Evolutionary conservation across 83 land plant genomes (phyloP).

Genomic region (Picea engelmannii): DNA sequence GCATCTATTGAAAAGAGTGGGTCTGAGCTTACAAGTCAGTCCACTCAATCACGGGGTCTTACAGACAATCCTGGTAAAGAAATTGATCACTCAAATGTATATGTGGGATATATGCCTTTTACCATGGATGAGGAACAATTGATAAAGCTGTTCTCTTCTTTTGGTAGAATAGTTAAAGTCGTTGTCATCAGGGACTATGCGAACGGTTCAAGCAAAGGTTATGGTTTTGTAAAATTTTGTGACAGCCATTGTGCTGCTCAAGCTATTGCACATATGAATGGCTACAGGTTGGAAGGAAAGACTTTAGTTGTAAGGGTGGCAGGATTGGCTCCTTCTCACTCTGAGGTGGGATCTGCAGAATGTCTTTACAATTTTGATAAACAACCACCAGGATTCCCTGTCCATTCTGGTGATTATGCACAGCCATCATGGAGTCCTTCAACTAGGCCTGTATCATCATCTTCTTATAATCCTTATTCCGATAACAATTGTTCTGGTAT

Average conservation of each 20-base stretch:
- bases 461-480: too few species aligned
- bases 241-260: conserved; percentile 61
- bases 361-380: not conserved
- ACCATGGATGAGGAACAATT: conserved; percentile 75
- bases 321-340: conserved; percentile 75
- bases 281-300: conserved; percentile 71
- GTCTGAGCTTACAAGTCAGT: not conserved
- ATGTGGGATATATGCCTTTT: conserved; percentile 81
- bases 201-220: conserved; percentile 82
- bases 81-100: conserved; percentile 77
- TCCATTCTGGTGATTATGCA: too few species aligned
- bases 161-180: conserved; percentile 76
- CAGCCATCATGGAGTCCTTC: too few species aligned
- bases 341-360: conserved; percentile 56
- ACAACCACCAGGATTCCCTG: not conserved
- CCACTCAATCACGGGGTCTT: not conserved
- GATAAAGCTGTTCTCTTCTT: conserved; percentile 64
- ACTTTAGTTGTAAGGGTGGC: conserved; percentile 81
- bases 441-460: not conserved
- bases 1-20: not conserved
- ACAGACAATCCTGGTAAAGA: conserved; percentile 39
- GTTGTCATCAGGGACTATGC: conserved; percentile 75
- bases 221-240: conserved; percentile 90
- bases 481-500: too few species aligned
- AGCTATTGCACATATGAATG: conserved; percentile 77